Evolutionary conservation across 768 basidiomycete genomes (phyloP).

Genomic region (Psilocybe azurescens): DNA sequence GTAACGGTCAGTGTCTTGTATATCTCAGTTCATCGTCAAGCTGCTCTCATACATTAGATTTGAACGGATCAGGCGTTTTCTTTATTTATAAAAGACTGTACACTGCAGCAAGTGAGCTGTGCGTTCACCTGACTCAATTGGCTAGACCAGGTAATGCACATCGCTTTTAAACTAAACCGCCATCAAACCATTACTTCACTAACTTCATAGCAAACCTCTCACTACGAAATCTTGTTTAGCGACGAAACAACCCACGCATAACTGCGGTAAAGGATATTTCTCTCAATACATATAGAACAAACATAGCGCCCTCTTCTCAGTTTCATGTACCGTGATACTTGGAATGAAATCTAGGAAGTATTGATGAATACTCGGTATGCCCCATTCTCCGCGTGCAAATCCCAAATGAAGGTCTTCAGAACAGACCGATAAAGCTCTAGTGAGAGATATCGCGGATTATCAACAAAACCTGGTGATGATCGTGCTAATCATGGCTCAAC

Average conservation of each 20-base stretch:
- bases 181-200: background rate
- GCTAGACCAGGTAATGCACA: background rate
- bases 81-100: background rate
- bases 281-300: background rate
- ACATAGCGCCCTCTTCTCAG: background rate
- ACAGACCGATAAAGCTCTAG: background rate
- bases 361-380: background rate
- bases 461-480: background rate
- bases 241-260: background rate
- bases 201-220: background rate
- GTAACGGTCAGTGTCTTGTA: background rate
- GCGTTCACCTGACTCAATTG: background rate
- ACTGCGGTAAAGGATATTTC: background rate
- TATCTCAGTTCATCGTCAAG: background rate
- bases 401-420: background rate
- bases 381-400: background rate
- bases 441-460: background rate
- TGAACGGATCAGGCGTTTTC: background rate
- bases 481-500: background rate
- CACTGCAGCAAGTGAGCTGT: background rate
- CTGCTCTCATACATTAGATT: background rate
- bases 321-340: background rate
- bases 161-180: background rate
- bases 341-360: background rate
- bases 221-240: no score